Conservation (phyloP, 768 basidiomycete genomes). For the Tubosaeta sp. region DNA sequence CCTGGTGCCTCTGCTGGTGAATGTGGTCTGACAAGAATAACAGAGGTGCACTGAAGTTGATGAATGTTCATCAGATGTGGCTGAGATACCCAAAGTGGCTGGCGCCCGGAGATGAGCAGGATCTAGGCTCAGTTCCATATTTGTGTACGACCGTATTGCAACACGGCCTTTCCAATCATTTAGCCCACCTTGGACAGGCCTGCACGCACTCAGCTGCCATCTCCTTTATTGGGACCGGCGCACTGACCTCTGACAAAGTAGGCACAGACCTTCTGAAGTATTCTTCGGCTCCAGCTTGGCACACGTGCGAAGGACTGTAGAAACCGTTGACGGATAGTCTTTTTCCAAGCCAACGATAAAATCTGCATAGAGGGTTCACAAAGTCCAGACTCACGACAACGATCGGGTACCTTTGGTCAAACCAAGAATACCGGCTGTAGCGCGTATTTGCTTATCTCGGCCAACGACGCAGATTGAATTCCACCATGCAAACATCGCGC, state of each 20-base stretch:
- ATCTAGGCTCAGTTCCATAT: slow-evolving; percentile 15
- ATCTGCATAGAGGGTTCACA: slow-evolving; percentile 37
- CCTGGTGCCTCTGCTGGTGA: slow-evolving; percentile 56
- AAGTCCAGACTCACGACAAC: background rate
- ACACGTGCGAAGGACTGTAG: slow-evolving; percentile 76
- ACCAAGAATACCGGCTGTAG: slow-evolving; percentile 55
- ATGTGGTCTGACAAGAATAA: slow-evolving; percentile 58
- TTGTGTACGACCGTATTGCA: slow-evolving; percentile 55
- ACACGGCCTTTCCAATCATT: slow-evolving; percentile 74
- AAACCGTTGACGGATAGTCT: slow-evolving; percentile 85
- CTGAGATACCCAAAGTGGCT: background rate
- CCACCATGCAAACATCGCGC: slow-evolving; percentile 78
- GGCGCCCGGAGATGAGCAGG: slow-evolving; percentile 6
- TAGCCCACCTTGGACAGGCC: slow-evolving; percentile 59
- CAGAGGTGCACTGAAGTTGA: slow-evolving; percentile 46
- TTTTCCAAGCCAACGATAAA: slow-evolving; percentile 78
- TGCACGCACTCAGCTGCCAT: slow-evolving; percentile 22
- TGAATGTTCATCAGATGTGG: slow-evolving; percentile 1
- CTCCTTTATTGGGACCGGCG: background rate
- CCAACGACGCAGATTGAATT: slow-evolving; percentile 49
- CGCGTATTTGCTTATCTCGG: slow-evolving; percentile 40
- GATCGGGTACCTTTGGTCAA: slow-evolving; percentile 60
- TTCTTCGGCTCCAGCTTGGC: slow-evolving; percentile 71
- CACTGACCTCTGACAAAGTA: slow-evolving; percentile 61
- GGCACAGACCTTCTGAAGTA: slow-evolving; percentile 44